Evolutionary conservation across 2,329 filamentous ascomycete species (phyloP).

Genomic region (Arthrobotrys sinensis): DNA sequence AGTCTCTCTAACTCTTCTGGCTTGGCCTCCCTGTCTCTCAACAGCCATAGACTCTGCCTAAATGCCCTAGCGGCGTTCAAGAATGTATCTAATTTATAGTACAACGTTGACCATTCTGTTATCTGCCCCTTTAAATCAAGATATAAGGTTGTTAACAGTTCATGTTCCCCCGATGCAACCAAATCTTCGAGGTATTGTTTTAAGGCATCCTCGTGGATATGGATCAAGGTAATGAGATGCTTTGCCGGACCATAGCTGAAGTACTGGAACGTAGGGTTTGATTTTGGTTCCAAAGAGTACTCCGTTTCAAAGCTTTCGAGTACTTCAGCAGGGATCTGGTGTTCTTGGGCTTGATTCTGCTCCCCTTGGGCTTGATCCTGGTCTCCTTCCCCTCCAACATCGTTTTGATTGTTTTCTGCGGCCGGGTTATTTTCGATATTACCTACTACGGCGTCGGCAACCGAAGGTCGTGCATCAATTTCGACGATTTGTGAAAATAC

Average conservation of each 20-base stretch:
- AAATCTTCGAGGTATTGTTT: constrained; percentile 22
- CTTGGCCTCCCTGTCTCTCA: constrained; percentile 7
- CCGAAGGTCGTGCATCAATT: constrained; percentile 17
- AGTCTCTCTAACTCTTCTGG: constrained; percentile 20
- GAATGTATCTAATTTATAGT: constrained; percentile 24
- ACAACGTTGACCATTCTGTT: constrained; percentile 19
- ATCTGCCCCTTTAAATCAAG: constrained; percentile 1
- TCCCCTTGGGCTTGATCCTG: background rate
- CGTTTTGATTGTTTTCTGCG: background rate
- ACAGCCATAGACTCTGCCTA: constrained; percentile 20
- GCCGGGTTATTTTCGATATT: background rate
- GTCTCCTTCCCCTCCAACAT: background rate
- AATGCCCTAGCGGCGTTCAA: constrained; percentile 27
- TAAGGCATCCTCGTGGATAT: constrained; percentile 15
- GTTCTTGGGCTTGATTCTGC: background rate
- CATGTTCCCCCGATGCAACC: background rate
- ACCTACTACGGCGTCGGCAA: background rate
- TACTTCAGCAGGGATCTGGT: too few species aligned
- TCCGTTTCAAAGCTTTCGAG: background rate
- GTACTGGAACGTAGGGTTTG: constrained; percentile 24
- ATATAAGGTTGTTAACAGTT: background rate
- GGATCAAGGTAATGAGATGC: constrained; percentile 21
- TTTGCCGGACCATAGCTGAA: constrained; percentile 3
- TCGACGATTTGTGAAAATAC: constrained; percentile 18
- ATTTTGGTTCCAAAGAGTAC: background rate